Conservation (phyloP, 2,329 filamentous ascomycete genomes). For the Sphaerulina populicola region DNA sequence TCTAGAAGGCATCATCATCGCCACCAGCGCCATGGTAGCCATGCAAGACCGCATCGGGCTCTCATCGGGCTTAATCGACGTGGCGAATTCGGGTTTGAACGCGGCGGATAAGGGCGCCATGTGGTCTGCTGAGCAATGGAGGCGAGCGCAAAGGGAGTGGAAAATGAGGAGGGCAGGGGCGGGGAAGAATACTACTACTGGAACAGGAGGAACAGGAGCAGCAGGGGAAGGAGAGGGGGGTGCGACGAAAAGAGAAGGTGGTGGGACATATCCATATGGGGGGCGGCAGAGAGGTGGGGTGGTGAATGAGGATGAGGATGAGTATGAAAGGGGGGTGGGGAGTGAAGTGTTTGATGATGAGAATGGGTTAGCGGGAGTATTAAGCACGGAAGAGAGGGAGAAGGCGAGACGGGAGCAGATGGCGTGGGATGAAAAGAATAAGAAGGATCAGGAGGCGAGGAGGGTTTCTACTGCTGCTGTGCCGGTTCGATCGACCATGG, state of each 20-base stretch:
- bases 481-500: not conserved
- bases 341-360: slow-evolving; percentile 7
- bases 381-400: not conserved
- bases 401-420: slow-evolving; percentile 5
- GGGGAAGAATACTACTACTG: too few species aligned
- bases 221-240: not conserved
- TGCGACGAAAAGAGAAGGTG: too few species aligned
- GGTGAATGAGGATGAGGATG: not conserved
- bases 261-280: not conserved
- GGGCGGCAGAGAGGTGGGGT: not conserved
- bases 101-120: not conserved
- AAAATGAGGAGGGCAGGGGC: not conserved
- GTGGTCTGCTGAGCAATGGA: not conserved
- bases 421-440: slow-evolving; percentile 5
- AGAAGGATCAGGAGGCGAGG: too few species aligned
- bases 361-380: not conserved
- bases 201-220: not conserved
- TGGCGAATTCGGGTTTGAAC: not conserved
- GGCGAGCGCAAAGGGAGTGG: not conserved
- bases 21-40: slow-evolving; percentile 9
- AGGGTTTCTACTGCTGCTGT: not conserved
- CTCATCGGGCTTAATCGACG: slow-evolving; percentile 6
- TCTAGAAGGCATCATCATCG: slow-evolving; percentile 11
- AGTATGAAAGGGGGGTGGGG: not conserved
- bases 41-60: slow-evolving; percentile 12